These are phyloP conservation scores for Penicillium soppii DNA, from an alignment of 495 filamentous ascomycete genomes.

Conservation along the genomic window DNA sequence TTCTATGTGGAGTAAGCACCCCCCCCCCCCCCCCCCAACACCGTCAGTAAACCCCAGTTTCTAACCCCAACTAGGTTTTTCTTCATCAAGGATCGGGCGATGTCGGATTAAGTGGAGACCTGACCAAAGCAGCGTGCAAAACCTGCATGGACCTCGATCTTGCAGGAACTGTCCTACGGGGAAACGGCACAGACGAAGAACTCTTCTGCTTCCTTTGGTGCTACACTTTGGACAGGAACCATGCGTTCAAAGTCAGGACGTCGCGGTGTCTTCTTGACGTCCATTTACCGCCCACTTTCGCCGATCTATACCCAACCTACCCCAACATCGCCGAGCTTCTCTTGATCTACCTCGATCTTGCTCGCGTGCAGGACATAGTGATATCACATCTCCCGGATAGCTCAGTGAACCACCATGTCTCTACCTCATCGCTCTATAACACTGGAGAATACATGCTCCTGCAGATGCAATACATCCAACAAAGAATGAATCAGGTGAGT, in stretches of 20 bases:
- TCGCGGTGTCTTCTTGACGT: slow-evolving; percentile 8
- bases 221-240: slow-evolving; percentile 24
- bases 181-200: slow-evolving; percentile 10
- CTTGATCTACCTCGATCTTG: slow-evolving; percentile 16
- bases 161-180: background rate
- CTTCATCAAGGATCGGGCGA: slow-evolving; percentile 24
- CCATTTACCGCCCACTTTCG: background rate
- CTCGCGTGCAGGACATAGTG: slow-evolving; percentile 19
- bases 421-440: background rate
- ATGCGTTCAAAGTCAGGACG: slow-evolving; percentile 18
- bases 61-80: slow-evolving; percentile 9
- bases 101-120: slow-evolving; percentile 9
- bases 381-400: slow-evolving; percentile 5
- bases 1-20: background rate
- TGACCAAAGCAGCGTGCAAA: slow-evolving; percentile 20
- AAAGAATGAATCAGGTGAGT: slow-evolving; percentile 13
- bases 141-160: slow-evolving; percentile 18
- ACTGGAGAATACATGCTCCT: slow-evolving; percentile 5
- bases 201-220: slow-evolving; percentile 27
- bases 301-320: background rate
- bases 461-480: slow-evolving; percentile 16
- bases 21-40: too few species aligned
- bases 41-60: background rate
- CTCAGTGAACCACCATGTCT: background rate
- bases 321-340: slow-evolving; percentile 8